Base-by-base conservation (phyloP, 148 eudicot species). In the Silene uniflora region DNA sequence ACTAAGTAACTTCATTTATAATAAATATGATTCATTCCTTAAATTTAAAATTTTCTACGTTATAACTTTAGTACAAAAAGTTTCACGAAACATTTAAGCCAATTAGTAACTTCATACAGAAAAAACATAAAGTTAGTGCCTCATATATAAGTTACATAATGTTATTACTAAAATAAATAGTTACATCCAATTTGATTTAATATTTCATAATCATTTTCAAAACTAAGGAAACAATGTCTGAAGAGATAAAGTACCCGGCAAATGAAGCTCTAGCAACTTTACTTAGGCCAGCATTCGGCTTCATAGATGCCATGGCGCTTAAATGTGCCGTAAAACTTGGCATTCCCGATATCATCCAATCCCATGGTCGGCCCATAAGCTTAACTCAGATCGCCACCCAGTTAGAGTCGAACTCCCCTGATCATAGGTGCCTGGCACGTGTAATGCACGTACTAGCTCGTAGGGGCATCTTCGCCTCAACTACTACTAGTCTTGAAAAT, bases 321-420 rank as follows among this genome's bases (percentile, higher is more conserved):
- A 85, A 84, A 70, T 80, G 85, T 72, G 85, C 78, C 12, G 79
- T 88, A 44, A 82, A 88, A 62, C 86, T 88, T 2, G 80, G 83
- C 47, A 79, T 88, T 11, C 82, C 81, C 14, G 86, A 88, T 55
- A 88, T 84, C 44, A 84, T 88, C 54, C 69, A 82, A 71, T 47
- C 83, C 3, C 80, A 81, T 23, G 82, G 77, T 29, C 23, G 25
- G 25, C 86, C 89, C 4, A 62, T 83, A 29, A 78, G 79, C 47
- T 23, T 86, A 69, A 61, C 77, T 1, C 66, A 88, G 67, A 82
- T 88, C 16, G 78, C 78, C 24, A 22, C 73, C 22, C 59, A 18
- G 61, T 75, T 86, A 25, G 73, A 19, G 59, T 76, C 81, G 54
- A 60, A 85, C 0, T 70, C 80, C 1, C 73, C 64, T 8, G 84